Evolutionary conservation across 2,329 filamentous ascomycete genomes (phyloP).

Genomic region (Hirsutella rhossiliensis): DNA sequence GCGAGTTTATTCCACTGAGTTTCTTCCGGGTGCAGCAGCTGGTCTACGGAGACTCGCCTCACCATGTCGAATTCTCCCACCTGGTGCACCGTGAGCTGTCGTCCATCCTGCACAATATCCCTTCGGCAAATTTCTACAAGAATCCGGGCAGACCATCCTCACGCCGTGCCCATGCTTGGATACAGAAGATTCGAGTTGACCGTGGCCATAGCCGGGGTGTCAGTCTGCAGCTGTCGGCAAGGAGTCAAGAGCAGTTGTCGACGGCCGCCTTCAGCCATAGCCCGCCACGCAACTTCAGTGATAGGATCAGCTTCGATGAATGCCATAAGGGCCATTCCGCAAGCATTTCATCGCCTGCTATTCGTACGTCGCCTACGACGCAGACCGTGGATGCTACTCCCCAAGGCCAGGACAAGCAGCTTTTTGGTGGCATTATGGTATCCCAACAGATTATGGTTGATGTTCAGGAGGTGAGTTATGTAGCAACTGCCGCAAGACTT

Average conservation of each 20-base stretch:
- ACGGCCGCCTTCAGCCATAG: constrained; percentile 1
- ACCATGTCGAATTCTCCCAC: constrained; percentile 47
- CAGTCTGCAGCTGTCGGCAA: not conserved
- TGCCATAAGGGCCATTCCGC: constrained; percentile 1
- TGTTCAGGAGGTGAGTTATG: constrained; percentile 12
- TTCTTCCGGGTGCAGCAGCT: constrained; percentile 59
- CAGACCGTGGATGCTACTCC: not conserved
- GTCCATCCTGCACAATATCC: constrained; percentile 17
- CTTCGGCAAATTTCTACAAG: constrained; percentile 4
- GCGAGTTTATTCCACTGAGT: constrained; percentile 47
- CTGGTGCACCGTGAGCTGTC: constrained; percentile 47
- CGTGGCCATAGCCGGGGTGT: not conserved
- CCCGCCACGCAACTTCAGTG: constrained; percentile 2
- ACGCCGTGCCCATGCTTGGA: not conserved
- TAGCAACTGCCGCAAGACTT: not conserved
- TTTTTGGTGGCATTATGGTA: constrained; percentile 47
- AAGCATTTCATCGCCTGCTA: constrained; percentile 7
- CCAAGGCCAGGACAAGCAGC: constrained; percentile 12
- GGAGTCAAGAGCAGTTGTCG: constrained; percentile 7
- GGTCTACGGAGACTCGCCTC: constrained; percentile 32
- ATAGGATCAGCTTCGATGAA: constrained; percentile 6
- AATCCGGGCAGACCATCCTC: not conserved
- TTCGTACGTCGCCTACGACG: constrained; percentile 3
- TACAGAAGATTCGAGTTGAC: not conserved
- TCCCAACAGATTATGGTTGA: constrained; percentile 50